These are phyloP conservation scores for Rosa rugosa DNA, from an alignment of 306 rosid species.

Conservation along the genomic window DNA sequence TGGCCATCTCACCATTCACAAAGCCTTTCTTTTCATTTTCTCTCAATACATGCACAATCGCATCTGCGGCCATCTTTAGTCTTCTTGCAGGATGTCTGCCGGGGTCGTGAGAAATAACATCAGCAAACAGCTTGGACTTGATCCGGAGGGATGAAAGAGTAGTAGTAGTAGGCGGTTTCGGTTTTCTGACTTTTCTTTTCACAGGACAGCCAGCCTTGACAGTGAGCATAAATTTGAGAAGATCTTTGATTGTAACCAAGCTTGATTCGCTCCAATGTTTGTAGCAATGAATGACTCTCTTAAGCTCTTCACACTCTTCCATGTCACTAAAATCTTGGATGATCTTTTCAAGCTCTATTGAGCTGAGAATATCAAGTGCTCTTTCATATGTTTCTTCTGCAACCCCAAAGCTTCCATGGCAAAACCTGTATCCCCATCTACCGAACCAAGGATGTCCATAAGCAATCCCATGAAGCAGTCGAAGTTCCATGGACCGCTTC, in stretches of 20 bases:
- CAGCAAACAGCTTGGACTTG: slow-evolving; percentile 54
- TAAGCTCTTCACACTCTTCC: slow-evolving; percentile 41
- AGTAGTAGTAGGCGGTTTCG: slow-evolving; percentile 4
- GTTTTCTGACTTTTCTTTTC: slow-evolving; percentile 21
- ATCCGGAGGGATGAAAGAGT: slow-evolving; percentile 30
- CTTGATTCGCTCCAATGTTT: slow-evolving; percentile 78
- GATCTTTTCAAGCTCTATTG: slow-evolving; percentile 54
- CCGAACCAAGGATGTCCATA: slow-evolving; percentile 94
- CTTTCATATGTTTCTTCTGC: slow-evolving; percentile 44
- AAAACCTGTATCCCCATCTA: slow-evolving; percentile 79
- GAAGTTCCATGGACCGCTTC: slow-evolving; percentile 77
- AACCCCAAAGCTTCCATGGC: slow-evolving; percentile 77
- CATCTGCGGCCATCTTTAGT: slow-evolving; percentile 73
- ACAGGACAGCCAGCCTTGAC: slow-evolving; percentile 52
- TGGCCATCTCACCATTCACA: slow-evolving; percentile 68
- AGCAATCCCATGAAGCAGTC: slow-evolving; percentile 81
- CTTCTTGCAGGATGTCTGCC: slow-evolving; percentile 86
- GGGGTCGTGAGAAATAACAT: slow-evolving; percentile 57
- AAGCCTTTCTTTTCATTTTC: slow-evolving; percentile 47
- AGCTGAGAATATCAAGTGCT: slow-evolving; percentile 59
- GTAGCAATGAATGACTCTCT: slow-evolving; percentile 59
- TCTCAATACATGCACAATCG: slow-evolving; percentile 74
- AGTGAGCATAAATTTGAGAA: slow-evolving; percentile 78
- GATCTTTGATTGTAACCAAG: slow-evolving; percentile 57
- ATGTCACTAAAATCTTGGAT: slow-evolving; percentile 36